Percentiles rank a stretch among this genome's conserved stretches.
Evolutionary conservation across 1,284 basidiomycete genomes (phyloP).

Genomic region (Trichosporon sp.): DNA sequence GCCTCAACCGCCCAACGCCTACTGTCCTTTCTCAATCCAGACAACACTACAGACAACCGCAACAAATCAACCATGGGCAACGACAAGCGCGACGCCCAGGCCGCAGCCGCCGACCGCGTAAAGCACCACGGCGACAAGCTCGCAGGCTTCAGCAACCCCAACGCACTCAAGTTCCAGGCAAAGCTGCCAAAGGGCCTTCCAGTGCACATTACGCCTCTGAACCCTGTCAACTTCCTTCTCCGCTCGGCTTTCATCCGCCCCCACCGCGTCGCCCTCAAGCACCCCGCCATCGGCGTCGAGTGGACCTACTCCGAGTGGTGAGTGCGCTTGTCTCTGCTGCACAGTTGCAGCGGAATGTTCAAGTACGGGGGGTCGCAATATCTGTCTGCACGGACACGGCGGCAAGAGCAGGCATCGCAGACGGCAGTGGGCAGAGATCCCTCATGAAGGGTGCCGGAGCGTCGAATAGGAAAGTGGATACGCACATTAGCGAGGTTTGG

Average conservation of each 20-base stretch:
- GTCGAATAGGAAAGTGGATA: not conserved
- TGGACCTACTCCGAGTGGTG: constrained; percentile 22
- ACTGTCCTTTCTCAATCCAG: not conserved
- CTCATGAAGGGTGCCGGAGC: not conserved
- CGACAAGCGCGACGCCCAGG: constrained; percentile 9
- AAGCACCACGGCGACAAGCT: constrained; percentile 8
- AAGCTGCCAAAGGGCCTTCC: constrained; percentile 8
- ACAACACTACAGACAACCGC: not conserved
- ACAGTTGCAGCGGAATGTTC: too few relatives aligned
- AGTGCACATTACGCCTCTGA: constrained; percentile 14
- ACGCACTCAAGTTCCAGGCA: constrained; percentile 16
- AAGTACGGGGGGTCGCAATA: too few relatives aligned
- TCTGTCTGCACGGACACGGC: too few relatives aligned
- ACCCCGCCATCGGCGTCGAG: constrained; percentile 18
- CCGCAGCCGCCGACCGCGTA: constrained; percentile 10
- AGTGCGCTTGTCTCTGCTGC: too few relatives aligned
- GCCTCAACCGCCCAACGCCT: not conserved
- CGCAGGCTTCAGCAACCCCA: constrained; percentile 15
- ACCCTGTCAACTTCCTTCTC: constrained; percentile 19
- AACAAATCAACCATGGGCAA: not conserved
- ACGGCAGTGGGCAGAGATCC: too few relatives aligned
- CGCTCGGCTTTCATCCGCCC: constrained; percentile 19
- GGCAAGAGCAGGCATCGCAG: too few relatives aligned
- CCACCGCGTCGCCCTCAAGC: constrained; percentile 15
- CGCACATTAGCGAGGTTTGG: not conserved